Base-by-base conservation (phyloP, 495 filamentous ascomycete genomes). In the Penicillium psychrofluorescens region DNA sequence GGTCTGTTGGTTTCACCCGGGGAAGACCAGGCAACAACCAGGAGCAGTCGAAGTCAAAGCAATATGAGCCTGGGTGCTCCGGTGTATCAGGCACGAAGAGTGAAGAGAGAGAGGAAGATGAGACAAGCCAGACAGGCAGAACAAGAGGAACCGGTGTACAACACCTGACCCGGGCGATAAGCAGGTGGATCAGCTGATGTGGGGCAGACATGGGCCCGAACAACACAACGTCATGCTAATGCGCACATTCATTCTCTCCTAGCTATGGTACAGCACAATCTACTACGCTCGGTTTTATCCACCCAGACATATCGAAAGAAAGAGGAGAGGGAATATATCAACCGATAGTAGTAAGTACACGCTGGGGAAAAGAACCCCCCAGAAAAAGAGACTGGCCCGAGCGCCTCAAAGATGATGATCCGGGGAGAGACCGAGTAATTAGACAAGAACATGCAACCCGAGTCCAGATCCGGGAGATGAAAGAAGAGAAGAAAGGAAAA, bases 301-400 rank as follows among this genome's bases (percentile, higher is more conserved):
- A 12, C 48, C 49, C 46, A 40, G 46, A 35, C 15, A 44, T 45
- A 48, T 50, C 45, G 48, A 49, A 30, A 50, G 43, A 31, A 44
- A 48, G 49, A 40, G 48, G 46, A 56, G 37, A 50, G 54, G 47
- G 51, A 56, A 56, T 56, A 53, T 55, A 43, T 55, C 51, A 49
- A 47, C 42, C 51, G 44, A 48, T 61, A 59, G 51, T 61, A 59
- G 51, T 66, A 67, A 62, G 60, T 69, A 69, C 66, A 69, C 49
- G 43, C 46, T 51, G 48, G 22, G 22, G 22, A 55, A 50, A 52
- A 45, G 55, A 62, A 45, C 32, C 32, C 32, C 9, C 10, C 32
- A 11, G 2, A 12, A 10, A 54, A 40, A 39, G 48, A 46, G 44
- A 49, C 38, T 51, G 48, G 42, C 53, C 41, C 44, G 47, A 39